Evolutionary conservation across 805 yeast genomes (phyloP), one percentile per base, ranked within the genome.

Genomic region (Monosporozyma aquatica): DNA sequence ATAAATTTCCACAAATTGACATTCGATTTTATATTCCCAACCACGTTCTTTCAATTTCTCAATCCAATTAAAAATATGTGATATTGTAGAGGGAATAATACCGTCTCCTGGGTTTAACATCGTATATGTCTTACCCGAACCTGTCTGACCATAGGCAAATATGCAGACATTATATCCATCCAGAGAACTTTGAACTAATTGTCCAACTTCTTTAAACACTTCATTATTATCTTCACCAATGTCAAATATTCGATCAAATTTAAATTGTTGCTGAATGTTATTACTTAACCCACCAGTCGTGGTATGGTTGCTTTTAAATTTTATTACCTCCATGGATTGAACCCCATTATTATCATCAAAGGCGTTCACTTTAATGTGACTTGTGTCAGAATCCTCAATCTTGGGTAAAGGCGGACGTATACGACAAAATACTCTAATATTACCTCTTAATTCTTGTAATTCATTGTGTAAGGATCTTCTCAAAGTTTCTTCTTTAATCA

Each of bases 61-160:
- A 3, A 78, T 71, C 41, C 78, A 74, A 4, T 71, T 62, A 54
- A 87, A 87, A 4, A 90, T 81, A 52, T 80, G 82, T 13, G 66
- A 61, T 11, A 89, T 71, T 0, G 96, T 82, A 14, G 75, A 68
- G 1, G 95, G 87, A 26, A 87, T 86, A 68, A 90, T 76, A 13
- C 98, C 97, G 54, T 81, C 82, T 1, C 61, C 54, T 0, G 74
- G 65, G 21, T 71, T 65, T 2, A 87, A 74, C 97, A 90, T 92
- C 0, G 98, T 92, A 59, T 65, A 80, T 0, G 97, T 90, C 58
- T 90, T 90, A 3, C 98, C 98, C 0, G 97, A 82, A 0, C 92
- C 95, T 0, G 98, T 92, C 62, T 90, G 98, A 1, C 98, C 98
- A 59, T 92, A 90, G 0, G 97, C 95, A 66, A 90, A 87, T 1